Evolutionary conservation across 2,329 filamentous ascomycete genomes (phyloP).

Genomic region (Eurotiales sp.): DNA sequence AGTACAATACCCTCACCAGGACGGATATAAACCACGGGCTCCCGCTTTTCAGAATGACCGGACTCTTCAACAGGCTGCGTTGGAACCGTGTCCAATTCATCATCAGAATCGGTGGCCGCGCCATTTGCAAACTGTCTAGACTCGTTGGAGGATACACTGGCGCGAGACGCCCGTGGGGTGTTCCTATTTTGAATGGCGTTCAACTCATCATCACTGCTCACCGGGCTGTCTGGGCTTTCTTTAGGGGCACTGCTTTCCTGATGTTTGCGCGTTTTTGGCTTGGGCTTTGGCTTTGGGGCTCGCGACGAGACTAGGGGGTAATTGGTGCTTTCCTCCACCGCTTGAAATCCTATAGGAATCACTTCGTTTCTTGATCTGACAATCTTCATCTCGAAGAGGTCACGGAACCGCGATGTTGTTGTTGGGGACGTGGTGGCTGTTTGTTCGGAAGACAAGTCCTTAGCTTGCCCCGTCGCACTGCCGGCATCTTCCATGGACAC

Average conservation of each 20-base stretch:
- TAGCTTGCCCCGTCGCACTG: slow-evolving; percentile 26
- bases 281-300: slow-evolving; percentile 26
- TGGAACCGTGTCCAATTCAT: slow-evolving; percentile 17
- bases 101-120: slow-evolving; percentile 20
- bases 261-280: slow-evolving; percentile 19
- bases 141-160: slow-evolving; percentile 19
- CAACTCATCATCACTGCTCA: slow-evolving; percentile 32
- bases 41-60: slow-evolving; percentile 13
- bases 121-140: slow-evolving; percentile 11
- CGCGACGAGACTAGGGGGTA: slow-evolving; percentile 55
- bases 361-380: slow-evolving; percentile 53
- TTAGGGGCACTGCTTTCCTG: slow-evolving; percentile 10
- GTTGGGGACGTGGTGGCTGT: slow-evolving; percentile 47
- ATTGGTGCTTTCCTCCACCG: slow-evolving; percentile 55
- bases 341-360: slow-evolving; percentile 68
- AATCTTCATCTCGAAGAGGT: slow-evolving; percentile 74
- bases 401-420: slow-evolving; percentile 62
- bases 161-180: slow-evolving; percentile 13
- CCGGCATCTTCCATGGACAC: slow-evolving; percentile 72
- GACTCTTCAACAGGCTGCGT: slow-evolving; percentile 17
- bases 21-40: slow-evolving; percentile 54
- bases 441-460: slow-evolving; percentile 16
- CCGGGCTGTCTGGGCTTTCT: slow-evolving; percentile 21
- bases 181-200: slow-evolving; percentile 18
- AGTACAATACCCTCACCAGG: slow-evolving; percentile 81